Percentiles rank a stretch among this genome's conserved stretches.
Evolutionary conservation across 768 basidiomycete species (phyloP).

Genomic region (Aureoboletus auriporus): DNA sequence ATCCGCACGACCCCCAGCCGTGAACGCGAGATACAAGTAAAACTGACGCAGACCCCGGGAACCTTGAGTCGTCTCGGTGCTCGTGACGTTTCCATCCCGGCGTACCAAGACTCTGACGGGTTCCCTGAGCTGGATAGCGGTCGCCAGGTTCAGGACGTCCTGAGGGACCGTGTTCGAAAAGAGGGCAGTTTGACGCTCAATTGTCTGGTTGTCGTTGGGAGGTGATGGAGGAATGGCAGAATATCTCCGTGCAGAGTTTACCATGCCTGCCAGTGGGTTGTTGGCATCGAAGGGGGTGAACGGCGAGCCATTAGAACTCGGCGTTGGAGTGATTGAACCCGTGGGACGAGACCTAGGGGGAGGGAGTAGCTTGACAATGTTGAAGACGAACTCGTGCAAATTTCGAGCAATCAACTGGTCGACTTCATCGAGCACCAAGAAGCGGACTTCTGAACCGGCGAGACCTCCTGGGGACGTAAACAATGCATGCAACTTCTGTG

Average conservation of each 20-base stretch:
- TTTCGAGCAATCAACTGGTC: constrained; percentile 98
- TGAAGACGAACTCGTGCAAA: constrained; percentile 91
- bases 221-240: constrained; percentile 52
- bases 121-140: constrained; percentile 89
- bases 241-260: constrained; percentile 50
- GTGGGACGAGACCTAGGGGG: constrained; percentile 68
- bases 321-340: constrained; percentile 33
- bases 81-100: constrained; percentile 77
- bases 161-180: constrained; percentile 98
- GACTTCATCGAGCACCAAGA: constrained; percentile 95
- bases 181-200: constrained; percentile 88
- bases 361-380: constrained; percentile 90
- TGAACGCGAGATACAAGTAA: constrained; percentile 94
- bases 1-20: constrained; percentile 74
- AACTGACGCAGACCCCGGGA: constrained; percentile 89
- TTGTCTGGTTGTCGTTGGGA: constrained; percentile 37
- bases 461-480: constrained; percentile 80
- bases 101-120: constrained; percentile 97
- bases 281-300: constrained; percentile 49
- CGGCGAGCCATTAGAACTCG: constrained; percentile 30
- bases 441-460: constrained; percentile 78
- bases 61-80: constrained; percentile 64
- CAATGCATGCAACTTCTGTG: constrained; percentile 91
- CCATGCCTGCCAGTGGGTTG: constrained; percentile 29
- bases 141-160: constrained; percentile 94